These are phyloP conservation scores for Veloboletus limbatus DNA, from an alignment of 1,284 basidiomycete species.

Conservation along the genomic window DNA sequence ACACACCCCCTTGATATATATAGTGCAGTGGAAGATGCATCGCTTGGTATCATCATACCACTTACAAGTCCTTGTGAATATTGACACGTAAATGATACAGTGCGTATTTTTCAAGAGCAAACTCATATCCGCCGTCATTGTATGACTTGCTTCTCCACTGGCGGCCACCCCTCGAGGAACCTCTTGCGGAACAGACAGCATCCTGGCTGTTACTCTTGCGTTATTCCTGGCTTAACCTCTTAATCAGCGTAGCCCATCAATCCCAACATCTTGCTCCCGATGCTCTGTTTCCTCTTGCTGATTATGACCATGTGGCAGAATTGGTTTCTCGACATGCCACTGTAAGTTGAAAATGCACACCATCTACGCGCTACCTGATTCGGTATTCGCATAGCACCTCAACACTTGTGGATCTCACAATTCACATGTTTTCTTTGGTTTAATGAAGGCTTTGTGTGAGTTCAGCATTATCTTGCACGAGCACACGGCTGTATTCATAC, in stretches of 20 bases:
- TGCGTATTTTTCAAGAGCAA: slow-evolving; percentile 1
- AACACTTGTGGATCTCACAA: neutral
- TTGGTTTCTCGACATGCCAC: slow-evolving; percentile 39
- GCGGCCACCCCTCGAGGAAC: slow-evolving; percentile 42
- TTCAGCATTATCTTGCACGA: neutral
- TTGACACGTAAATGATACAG: neutral
- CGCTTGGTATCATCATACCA: slow-evolving; percentile 9
- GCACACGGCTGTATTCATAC: neutral
- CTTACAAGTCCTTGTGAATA: slow-evolving; percentile 8
- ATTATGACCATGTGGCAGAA: slow-evolving; percentile 48
- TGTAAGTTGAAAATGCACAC: slow-evolving; percentile 24
- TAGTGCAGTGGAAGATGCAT: neutral
- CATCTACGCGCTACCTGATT: neutral
- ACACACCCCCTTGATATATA: slow-evolving; percentile 1
- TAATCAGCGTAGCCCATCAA: slow-evolving; percentile 47
- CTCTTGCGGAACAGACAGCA: slow-evolving; percentile 67
- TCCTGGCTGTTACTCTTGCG: slow-evolving; percentile 53
- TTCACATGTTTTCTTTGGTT: slow-evolving; percentile 8
- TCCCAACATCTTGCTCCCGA: slow-evolving; percentile 43
- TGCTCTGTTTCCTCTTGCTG: slow-evolving; percentile 55
- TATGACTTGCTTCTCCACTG: neutral
- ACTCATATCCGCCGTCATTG: neutral
- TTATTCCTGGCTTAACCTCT: slow-evolving; percentile 57
- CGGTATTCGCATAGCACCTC: slow-evolving; percentile 1
- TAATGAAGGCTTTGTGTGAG: slow-evolving; percentile 15